A percentile compares a stretch with the other conserved stretches of the same genome.
phyloP scores from a whole-genome alignment of 495 filamentous ascomycete genomes.

The Ascobolus immersus region DNA sequence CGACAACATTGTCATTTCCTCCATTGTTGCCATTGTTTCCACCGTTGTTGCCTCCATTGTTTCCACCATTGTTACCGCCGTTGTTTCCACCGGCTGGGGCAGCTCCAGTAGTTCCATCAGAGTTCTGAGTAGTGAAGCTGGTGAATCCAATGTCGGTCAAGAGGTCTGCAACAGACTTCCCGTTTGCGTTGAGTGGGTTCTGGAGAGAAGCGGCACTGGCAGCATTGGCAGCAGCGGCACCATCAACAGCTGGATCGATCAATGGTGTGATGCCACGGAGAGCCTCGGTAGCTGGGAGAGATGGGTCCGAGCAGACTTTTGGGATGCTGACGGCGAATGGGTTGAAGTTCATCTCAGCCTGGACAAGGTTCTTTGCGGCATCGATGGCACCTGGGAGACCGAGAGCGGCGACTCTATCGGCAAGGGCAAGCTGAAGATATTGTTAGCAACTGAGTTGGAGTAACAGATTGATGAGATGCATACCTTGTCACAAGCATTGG shows the following conservation, averaged over 20 bases:
- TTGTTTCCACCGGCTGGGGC: background rate
- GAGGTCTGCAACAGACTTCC: constrained; percentile 30
- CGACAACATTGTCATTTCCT: background rate
- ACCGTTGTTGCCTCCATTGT: background rate
- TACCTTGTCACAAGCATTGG: constrained; percentile 32
- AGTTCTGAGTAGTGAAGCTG: constrained; percentile 25
- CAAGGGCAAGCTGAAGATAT: constrained; percentile 24
- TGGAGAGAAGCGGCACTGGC: constrained; percentile 24
- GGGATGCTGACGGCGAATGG: constrained; percentile 29
- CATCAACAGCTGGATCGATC: constrained; percentile 30
- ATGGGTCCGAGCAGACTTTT: constrained; percentile 29
- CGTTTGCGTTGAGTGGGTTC: constrained; percentile 26
- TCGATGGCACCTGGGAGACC: constrained; percentile 27
- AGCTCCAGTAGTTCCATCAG: background rate
- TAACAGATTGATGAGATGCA: background rate
- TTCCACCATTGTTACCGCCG: background rate
- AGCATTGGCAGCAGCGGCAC: constrained; percentile 27
- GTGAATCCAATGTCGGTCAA: constrained; percentile 27
- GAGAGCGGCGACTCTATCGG: constrained; percentile 29
- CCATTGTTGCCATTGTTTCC: background rate
- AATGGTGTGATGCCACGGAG: constrained; percentile 31
- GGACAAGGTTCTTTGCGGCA: constrained; percentile 31
- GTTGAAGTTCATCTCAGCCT: constrained; percentile 46
- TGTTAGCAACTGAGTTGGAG: background rate
- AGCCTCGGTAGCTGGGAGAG: constrained; percentile 28